Conservation (phyloP, 768 basidiomycete species). For the Mycena vulgaris region DNA sequence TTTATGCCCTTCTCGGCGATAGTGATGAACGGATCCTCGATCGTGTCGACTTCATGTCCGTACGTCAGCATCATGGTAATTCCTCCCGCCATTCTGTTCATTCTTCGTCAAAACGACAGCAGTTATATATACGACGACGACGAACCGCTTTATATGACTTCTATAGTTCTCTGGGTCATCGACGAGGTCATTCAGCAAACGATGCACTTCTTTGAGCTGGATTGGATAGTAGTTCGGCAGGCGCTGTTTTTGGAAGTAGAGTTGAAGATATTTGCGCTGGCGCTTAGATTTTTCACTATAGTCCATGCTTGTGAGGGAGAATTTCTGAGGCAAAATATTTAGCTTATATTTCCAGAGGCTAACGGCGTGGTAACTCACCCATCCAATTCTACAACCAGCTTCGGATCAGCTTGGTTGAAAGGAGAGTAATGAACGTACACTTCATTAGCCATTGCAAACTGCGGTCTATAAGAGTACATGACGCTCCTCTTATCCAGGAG, state of each 20-base stretch:
- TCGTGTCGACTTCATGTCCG: neutral
- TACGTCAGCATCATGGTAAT: neutral
- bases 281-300: neutral
- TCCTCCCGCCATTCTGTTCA: neutral
- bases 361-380: neutral
- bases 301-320: constrained; percentile 1
- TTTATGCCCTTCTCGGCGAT: neutral
- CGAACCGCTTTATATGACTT: neutral
- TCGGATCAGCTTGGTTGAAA: neutral
- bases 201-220: neutral
- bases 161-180: neutral
- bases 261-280: neutral
- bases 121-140: neutral
- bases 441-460: neutral
- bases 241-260: neutral
- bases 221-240: neutral
- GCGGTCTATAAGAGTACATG: neutral
- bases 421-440: neutral
- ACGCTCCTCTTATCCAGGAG: neutral
- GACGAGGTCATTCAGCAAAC: neutral
- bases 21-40: neutral
- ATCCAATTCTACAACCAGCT: neutral
- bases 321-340: neutral
- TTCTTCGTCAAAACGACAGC: neutral
- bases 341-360: neutral